Conservation (phyloP, 306 rosid species). For the Carpinus viminea region DNA sequence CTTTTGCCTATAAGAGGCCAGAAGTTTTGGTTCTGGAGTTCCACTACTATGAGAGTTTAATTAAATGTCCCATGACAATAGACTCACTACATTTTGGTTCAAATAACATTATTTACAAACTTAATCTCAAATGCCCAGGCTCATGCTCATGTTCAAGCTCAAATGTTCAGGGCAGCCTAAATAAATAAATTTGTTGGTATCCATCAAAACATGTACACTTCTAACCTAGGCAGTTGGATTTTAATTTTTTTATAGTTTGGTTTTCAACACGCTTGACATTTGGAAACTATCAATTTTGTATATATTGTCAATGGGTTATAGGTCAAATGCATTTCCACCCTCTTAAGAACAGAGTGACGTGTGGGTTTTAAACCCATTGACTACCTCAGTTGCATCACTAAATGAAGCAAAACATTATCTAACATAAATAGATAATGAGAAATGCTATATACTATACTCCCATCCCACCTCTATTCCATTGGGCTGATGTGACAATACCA, state of each 20-base stretch:
- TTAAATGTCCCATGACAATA: not conserved
- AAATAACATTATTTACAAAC: not conserved
- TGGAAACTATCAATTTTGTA: not conserved
- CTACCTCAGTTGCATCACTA: not conserved
- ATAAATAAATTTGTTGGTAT: not conserved
- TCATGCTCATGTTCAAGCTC: not conserved
- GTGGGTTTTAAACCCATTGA: not conserved
- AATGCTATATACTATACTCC: no score
- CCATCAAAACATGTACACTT: not conserved
- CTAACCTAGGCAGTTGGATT: not conserved
- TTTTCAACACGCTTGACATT: not conserved
- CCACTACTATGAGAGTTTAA: not conserved
- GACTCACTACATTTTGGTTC: not conserved
- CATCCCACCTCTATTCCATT: no score
- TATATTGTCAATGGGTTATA: not conserved
- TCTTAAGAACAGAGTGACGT: not conserved
- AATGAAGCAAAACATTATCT: not conserved
- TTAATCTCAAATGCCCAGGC: not conserved
- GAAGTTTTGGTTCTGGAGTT: no score
- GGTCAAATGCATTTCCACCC: not conserved
- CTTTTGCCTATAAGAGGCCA: not conserved
- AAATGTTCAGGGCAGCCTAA: not conserved
- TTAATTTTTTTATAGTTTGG: not conserved
- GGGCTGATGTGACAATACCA: no score
- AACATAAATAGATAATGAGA: no score